Base-by-base conservation (phyloP, 2,329 filamentous ascomycete species). In the Cercospora sesami region DNA sequence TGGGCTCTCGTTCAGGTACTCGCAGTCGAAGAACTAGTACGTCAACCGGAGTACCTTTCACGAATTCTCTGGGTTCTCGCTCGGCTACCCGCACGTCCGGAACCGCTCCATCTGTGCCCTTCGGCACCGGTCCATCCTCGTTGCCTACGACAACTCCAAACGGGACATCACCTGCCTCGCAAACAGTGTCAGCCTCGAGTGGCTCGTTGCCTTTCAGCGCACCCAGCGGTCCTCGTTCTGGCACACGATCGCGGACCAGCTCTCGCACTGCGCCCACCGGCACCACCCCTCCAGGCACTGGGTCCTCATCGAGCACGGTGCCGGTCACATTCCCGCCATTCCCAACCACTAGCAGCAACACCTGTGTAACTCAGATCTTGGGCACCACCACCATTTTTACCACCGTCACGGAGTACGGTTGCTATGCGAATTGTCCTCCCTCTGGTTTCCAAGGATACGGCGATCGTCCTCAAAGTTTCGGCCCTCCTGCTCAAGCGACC, bases 361-460 rank as follows among this genome's bases (percentile, higher is more conserved):
- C 67, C 55, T 74, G 71, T 64, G 70, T 70, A 23, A 73, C 68
- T 21, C 70, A 68, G 60, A 70, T 67, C 42, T 51, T 71, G 48
- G 72, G 71, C 28, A 74, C 73, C 21, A 73, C 69, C 4, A 74
- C 73, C 26, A 71, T 74, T 18, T 73, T 66, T 55, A 69, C 62
- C 12, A 74, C 73, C 3, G 60, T 69, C 42, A 74, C 73, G 16
- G 55, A 68, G 31, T 72, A 63, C 18, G 73, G 69, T 28, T 74
- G 73, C 55, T 71, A 69, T 33, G 63, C 64, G 18, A 69, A 69
- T 31, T 74, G 73, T 18, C 65, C 68, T 6, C 66, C 69, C n/a
- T 57, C 36, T 12, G 57, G 45, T 2, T 68, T 64, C 23, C 68
- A 65, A 8, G 68, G 64, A 5, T 69, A 68, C 31, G 65, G 67